Evolutionary conservation across 2,329 filamentous ascomycete genomes (phyloP), one percentile per base, ranked within the genome.

Genomic region (Colletotrichum viniferum): DNA sequence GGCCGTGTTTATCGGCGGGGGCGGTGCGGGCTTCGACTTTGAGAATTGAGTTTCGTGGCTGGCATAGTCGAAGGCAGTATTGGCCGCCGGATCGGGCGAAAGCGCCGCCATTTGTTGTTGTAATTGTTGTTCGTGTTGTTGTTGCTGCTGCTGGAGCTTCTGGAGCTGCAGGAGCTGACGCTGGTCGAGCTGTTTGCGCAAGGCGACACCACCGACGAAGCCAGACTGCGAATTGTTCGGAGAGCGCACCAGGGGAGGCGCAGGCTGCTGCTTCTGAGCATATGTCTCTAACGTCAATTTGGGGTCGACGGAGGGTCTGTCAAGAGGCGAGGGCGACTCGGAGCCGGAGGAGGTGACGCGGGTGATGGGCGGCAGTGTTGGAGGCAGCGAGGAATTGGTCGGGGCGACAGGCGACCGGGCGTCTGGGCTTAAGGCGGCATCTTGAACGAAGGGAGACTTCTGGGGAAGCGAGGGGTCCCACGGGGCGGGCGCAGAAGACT

Each of bases 171-270:
- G 76, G 8, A 63, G 77, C 69, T 80, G 81, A n/a, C 65, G 30
- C 14, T 79, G 78, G 62, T 81, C 52, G 58, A 83, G 82, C 58
- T 79, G 88, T 62, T 91, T 90, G 77, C 85, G 84, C 73, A 91
- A 81, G 5, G 90, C 89, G 14, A 90, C 81, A 4, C 90, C 90
- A 18, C 90, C 90, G 65, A 92, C 88, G 78, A 92, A 92, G 14
- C 87, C 85, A 2, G 86, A 85, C 28, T 85, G 83, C 8, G 81
- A 81, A 65, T 82, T 85, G 67, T 86, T 82, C 5, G 82, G 80
- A 5, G 83, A 82, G 36, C 80, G 81, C 34, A 79, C 81, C 36
- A 82, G 80, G 67, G 82, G 82, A 58, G 74, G 67, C 60, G 78
- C 79, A 63, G 76, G 77, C 74, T 81, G 79, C 66, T 67, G 21